phyloP scores from a whole-genome alignment of 2,329 filamentous ascomycete genomes.

The Diaporthe aspalathi region DNA sequence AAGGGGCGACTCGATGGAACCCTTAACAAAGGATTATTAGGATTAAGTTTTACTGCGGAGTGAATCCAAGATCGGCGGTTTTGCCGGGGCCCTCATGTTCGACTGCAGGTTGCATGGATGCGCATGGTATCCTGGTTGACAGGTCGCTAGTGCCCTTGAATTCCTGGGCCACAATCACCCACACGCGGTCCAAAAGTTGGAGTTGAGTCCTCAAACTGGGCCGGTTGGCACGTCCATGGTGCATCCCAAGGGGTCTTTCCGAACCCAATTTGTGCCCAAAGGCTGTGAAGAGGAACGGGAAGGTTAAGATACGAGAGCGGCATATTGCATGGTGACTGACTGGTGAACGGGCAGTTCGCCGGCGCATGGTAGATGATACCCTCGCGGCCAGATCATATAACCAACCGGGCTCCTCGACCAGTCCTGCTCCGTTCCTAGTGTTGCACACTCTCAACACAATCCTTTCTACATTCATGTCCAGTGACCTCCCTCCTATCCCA shows the following conservation, averaged over 20 bases:
- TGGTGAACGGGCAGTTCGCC: background rate
- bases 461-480: constrained; percentile 7
- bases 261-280: constrained; percentile 28
- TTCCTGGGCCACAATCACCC: constrained; percentile 14
- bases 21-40: background rate
- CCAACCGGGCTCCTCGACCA: background rate
- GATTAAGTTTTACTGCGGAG: constrained; percentile 10
- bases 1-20: constrained; percentile 5
- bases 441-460: background rate
- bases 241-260: constrained; percentile 5
- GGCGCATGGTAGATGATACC: background rate
- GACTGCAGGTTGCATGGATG: background rate
- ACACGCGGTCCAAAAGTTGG: constrained; percentile 16
- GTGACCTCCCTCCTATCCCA: constrained; percentile 23
- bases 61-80: constrained; percentile 17
- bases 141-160: constrained; percentile 17
- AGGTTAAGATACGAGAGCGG: background rate
- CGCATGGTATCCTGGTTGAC: constrained; percentile 26
- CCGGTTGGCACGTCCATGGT: constrained; percentile 15
- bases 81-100: background rate
- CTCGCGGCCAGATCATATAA: constrained; percentile 7
- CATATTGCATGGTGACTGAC: background rate
- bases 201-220: constrained; percentile 24
- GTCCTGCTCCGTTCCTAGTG: too few relatives aligned
- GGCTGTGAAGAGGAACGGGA: background rate